Conservation (phyloP, 768 basidiomycete genomes). For the Leucocoprinus birnbaumii region DNA sequence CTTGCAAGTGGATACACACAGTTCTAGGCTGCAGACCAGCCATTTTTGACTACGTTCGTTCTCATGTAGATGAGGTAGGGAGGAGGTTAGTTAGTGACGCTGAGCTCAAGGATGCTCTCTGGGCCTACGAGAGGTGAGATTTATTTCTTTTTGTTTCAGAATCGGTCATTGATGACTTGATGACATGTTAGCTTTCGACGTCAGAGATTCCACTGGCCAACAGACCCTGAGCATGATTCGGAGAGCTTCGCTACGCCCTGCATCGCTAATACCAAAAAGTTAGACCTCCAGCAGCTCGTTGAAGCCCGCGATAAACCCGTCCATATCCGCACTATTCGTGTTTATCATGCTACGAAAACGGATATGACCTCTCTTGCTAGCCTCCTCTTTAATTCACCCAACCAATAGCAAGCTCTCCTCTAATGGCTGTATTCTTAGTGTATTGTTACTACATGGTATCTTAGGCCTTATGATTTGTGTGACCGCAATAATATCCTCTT, state of each 20-base stretch:
- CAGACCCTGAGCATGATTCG: constrained; percentile 26
- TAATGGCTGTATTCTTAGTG: neutral
- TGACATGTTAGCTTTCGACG: constrained; percentile 53
- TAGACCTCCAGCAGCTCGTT: neutral
- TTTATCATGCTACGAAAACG: constrained; percentile 47
- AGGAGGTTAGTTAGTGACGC: constrained; percentile 28
- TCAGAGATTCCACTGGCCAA: constrained; percentile 67
- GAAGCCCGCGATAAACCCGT: constrained; percentile 36
- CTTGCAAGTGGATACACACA: constrained; percentile 66
- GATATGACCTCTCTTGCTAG: constrained; percentile 11
- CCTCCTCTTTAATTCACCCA: neutral
- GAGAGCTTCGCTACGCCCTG: constrained; percentile 13
- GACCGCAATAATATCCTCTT: too few relatives aligned
- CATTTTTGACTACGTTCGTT: constrained; percentile 45
- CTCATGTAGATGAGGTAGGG: constrained; percentile 35
- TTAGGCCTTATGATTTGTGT: too few relatives aligned
- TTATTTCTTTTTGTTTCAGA: neutral
- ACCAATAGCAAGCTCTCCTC: neutral
- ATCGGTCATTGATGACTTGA: neutral
- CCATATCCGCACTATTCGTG: constrained; percentile 49
- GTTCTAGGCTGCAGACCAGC: constrained; percentile 62
- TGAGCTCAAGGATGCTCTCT: constrained; percentile 40
- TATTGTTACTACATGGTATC: too few relatives aligned
- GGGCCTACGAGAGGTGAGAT: constrained; percentile 58
- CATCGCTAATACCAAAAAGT: neutral